Conservation (phyloP, 2,329 filamentous ascomycete species). For the Biscogniauxia sp. region DNA sequence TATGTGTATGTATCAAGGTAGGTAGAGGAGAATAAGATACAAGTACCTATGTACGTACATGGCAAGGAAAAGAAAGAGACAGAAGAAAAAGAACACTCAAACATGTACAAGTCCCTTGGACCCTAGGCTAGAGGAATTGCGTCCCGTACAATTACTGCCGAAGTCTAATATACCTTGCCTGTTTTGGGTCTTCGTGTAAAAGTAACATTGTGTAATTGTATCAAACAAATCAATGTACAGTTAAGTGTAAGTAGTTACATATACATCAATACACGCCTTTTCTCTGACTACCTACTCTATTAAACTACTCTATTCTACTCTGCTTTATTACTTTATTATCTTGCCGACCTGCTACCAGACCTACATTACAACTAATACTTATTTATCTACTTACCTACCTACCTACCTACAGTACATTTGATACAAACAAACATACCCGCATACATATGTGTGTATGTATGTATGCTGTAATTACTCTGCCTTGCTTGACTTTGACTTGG, state of each 20-base stretch:
- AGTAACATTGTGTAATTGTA: not conserved
- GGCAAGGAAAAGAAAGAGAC: not conserved
- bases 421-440: no score
- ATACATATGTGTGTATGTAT: not conserved
- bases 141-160: not conserved
- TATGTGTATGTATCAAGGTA: not conserved
- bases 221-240: no score
- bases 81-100: not conserved
- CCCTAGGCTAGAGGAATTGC: not conserved
- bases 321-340: not conserved
- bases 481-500: not conserved
- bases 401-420: not conserved
- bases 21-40: not conserved
- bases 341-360: not conserved
- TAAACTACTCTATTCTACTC: no score
- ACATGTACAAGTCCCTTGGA: not conserved
- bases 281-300: no score
- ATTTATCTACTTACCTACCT: not conserved
- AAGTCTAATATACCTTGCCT: not conserved
- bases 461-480: not conserved
- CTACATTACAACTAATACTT: not conserved
- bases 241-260: no score
- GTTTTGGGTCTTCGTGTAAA: not conserved
- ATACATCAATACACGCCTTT: no score
- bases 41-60: no score